Evolutionary conservation across 2,329 filamentous ascomycete species (phyloP).

Genomic region (Ophiocordyceps australis): DNA sequence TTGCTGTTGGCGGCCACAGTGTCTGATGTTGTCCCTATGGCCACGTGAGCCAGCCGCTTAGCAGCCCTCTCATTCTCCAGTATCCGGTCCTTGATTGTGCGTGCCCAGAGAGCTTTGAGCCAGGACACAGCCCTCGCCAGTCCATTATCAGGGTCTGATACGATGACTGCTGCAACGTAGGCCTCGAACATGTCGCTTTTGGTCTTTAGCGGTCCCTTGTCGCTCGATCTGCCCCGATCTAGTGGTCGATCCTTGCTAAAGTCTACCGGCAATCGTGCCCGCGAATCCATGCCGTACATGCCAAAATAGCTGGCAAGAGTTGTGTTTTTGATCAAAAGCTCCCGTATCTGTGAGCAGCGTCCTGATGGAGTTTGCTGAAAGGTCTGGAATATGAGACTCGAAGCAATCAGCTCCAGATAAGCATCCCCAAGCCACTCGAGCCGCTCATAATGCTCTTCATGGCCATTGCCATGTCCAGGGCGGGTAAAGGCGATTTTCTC

Average conservation of each 20-base stretch:
- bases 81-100: constrained; percentile 39
- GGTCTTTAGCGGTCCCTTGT: constrained; percentile 48
- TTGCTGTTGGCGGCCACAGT: constrained; percentile 1
- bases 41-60: too few species aligned
- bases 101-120: constrained; percentile 60
- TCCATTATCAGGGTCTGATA: constrained; percentile 47
- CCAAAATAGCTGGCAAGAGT: constrained; percentile 53
- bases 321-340: constrained; percentile 64
- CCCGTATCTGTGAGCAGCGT: constrained; percentile 56
- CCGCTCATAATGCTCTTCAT: constrained; percentile 45
- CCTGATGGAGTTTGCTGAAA: constrained; percentile 50
- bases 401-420: constrained; percentile 62
- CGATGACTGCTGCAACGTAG: constrained; percentile 63
- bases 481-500: constrained; percentile 52
- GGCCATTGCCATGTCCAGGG: constrained; percentile 23
- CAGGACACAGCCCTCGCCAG: constrained; percentile 44
- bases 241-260: constrained; percentile 10
- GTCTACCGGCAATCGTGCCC: constrained; percentile 35
- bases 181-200: constrained; percentile 82
- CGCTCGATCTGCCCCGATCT: constrained; percentile 13
- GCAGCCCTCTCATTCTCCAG: constrained; percentile 7
- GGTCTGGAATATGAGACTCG: constrained; percentile 55
- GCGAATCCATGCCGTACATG: constrained; percentile 52
- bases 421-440: constrained; percentile 84
- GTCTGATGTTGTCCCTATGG: neutral